Conservation (phyloP, 2,329 filamentous ascomycete genomes). For the Phialophora verrucosa region DNA sequence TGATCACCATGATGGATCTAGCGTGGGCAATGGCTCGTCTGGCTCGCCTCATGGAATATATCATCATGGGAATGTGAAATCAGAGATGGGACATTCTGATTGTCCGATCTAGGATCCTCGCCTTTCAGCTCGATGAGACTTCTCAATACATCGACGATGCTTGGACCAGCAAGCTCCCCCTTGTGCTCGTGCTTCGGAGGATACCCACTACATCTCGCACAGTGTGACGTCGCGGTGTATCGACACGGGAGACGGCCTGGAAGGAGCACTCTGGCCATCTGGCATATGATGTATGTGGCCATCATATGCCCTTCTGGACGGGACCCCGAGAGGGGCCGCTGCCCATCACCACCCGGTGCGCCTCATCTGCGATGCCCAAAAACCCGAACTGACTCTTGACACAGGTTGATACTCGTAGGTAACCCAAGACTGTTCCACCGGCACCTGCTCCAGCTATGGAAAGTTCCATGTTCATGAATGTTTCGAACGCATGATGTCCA, state of each 20-base stretch:
- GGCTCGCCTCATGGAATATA: background rate
- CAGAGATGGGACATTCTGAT: constrained; percentile 9
- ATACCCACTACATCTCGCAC: background rate
- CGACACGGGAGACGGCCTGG: background rate
- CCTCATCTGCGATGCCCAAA: background rate
- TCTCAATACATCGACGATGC: constrained; percentile 2
- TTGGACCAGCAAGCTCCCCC: background rate
- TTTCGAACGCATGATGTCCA: background rate
- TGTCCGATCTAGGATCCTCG: background rate
- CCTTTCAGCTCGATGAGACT: background rate
- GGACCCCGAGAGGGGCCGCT: background rate
- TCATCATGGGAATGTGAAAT: constrained; percentile 12
- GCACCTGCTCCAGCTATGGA: background rate
- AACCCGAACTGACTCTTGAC: background rate
- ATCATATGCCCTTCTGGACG: background rate
- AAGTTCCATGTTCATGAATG: background rate
- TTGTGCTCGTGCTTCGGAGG: background rate
- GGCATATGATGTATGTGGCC: background rate
- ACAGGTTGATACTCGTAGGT: background rate
- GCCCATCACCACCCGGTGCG: background rate
- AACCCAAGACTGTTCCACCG: background rate
- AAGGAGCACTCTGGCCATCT: background rate
- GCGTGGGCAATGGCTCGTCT: background rate
- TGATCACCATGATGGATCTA: background rate
- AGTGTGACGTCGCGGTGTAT: background rate